These are phyloP conservation scores for Strobilomyces echinocephalus DNA, from an alignment of 768 basidiomycete species.

Conservation along the genomic window DNA sequence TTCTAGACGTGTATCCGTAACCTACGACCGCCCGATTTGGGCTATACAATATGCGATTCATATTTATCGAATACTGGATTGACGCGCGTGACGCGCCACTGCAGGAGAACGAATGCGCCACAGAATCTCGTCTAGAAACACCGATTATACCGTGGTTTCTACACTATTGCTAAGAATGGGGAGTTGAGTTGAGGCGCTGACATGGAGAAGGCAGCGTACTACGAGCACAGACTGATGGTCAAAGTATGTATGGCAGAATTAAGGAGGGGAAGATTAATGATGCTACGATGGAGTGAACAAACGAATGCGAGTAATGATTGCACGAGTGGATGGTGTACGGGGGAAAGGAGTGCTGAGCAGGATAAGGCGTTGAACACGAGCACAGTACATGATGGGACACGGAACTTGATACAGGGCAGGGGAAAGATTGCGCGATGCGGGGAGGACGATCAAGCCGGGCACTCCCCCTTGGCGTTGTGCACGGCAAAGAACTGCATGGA, in stretches of 20 bases:
- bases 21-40: conserved; percentile 19
- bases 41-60: conserved; percentile 18
- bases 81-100: neutral
- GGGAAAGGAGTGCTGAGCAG: neutral
- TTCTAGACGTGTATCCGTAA: conserved; percentile 34
- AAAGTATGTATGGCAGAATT: conserved; percentile 6
- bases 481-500: conserved; percentile 49
- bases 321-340: conserved; percentile 8
- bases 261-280: neutral
- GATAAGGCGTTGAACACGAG: neutral
- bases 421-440: neutral
- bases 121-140: neutral
- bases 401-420: neutral
- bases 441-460: conserved; percentile 9
- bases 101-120: neutral
- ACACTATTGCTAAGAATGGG: neutral
- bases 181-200: neutral
- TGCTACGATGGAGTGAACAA: conserved; percentile 3
- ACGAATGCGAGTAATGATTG: conserved; percentile 7
- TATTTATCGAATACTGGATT: conserved; percentile 24
- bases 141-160: neutral
- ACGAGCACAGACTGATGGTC: neutral
- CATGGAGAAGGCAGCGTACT: neutral
- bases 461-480: conserved; percentile 30
- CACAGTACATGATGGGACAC: conserved; percentile 16